phyloP scores from a whole-genome alignment of 257 asterid genomes.

The Nicotiana benthamiana region DNA sequence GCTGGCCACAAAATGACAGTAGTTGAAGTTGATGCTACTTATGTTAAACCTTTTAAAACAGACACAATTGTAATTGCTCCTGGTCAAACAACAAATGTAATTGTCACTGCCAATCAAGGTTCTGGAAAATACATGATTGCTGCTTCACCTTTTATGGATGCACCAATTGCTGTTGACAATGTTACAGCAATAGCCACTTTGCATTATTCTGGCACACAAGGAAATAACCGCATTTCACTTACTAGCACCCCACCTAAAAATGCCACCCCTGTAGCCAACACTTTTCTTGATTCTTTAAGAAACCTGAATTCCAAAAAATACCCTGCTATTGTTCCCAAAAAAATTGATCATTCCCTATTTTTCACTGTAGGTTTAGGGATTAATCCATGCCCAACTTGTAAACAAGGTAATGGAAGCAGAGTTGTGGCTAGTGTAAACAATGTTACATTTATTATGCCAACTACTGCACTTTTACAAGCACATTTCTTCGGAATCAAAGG shows the following conservation, averaged over 20 bases:
- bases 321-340: slow-evolving; percentile 71
- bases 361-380: slow-evolving; percentile 71
- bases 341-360: slow-evolving; percentile 54
- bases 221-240: slow-evolving; percentile 28
- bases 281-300: slow-evolving; percentile 39
- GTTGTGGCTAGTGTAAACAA: slow-evolving; percentile 74
- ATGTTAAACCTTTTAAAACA: slow-evolving; percentile 76
- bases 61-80: slow-evolving; percentile 74
- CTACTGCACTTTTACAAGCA: slow-evolving; percentile 60
- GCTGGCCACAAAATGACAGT: slow-evolving; percentile 83
- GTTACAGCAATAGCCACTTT: slow-evolving; percentile 73
- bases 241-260: slow-evolving; percentile 50
- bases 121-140: slow-evolving; percentile 67
- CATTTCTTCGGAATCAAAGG: slow-evolving; percentile 51
- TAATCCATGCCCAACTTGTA: slow-evolving; percentile 69
- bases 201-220: slow-evolving; percentile 60
- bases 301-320: slow-evolving; percentile 52
- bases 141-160: slow-evolving; percentile 77
- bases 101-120: slow-evolving; percentile 45
- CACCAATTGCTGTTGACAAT: slow-evolving; percentile 67
- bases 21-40: slow-evolving; percentile 88
- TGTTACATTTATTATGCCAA: slow-evolving; percentile 87
- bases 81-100: slow-evolving; percentile 81
- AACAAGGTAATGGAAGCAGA: slow-evolving; percentile 63
- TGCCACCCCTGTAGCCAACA: slow-evolving; percentile 70